Evolutionary conservation across 805 yeast genomes (phyloP), one percentile per base, ranked within the genome.

Genomic region (Cyberlindnera mrakii): DNA sequence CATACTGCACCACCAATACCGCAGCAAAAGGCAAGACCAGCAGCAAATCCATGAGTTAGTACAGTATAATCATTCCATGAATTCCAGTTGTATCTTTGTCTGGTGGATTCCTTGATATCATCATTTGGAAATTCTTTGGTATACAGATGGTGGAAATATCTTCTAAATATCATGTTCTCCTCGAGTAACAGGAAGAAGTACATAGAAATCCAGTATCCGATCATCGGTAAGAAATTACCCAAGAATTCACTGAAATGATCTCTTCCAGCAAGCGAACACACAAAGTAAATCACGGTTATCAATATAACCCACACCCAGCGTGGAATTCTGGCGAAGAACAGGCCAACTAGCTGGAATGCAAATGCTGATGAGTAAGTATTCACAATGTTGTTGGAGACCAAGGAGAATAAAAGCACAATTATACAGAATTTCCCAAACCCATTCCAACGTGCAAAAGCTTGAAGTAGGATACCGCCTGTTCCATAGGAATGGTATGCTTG

Each of bases 161-260:
- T 70, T 58, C 96, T 72, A 65, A 87, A 87, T 10, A 86, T 70
- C 6, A 72, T 45, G 55, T 85, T 85, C 59, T 87, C 96, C 49
- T 84, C 86, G 3, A 85, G 46, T 30, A 86, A 62, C 34, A 87
- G 59, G 15, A 77, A 72, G 52, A 82, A 76, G 60, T 87, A 88
- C 68, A 87, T 85, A 44, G 90, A 77, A 44, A 85, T 77, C 96
- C 96, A 87, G 64, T 87, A 87, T 1, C 95, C 95, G 46, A 87
- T 75, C 96, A 87, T 87, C 9, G 96, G 96, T 55, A 87, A 67
- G 63, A 87, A 87, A 57, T 87, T 87, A 8, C 85, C 77, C 51
- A 87, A 66, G 45, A 87, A 85, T 2, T 78, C 71, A 43, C 86
- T 70, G 58, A 88, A 83, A 52, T 81, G 79, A 58, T 82, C 67